Evolutionary conservation across 305 asterid genomes (phyloP), one percentile per base, ranked within the genome.

Genomic region (Fraxinus greggii): DNA sequence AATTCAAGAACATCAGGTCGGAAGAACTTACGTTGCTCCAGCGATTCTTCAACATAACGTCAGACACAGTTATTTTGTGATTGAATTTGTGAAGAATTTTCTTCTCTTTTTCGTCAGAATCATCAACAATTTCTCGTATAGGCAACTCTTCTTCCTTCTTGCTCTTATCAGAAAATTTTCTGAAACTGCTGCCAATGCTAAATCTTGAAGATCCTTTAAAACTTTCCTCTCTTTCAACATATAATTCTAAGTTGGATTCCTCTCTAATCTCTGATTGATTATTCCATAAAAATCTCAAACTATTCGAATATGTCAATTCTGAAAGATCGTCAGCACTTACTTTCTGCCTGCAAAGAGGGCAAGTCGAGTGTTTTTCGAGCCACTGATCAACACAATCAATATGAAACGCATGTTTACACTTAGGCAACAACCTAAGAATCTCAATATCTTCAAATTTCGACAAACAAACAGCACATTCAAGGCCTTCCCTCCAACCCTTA

Each of bases 321-420:
- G 89, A 70, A 48, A 91, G 83, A 84, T 94, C 98, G 2, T 89
- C 94, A 0, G 82, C 79, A 59, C 86, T 73, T 75, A 95, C 86
- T 69, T 83, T 82, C 0, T 81, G 83, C 82, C 99, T 81, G 76
- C 99, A 95, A 40, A 95, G 94, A 0, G 98, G 99, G 45, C 99
- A 95, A 24, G 95, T 94, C 9, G 97, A 86, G 78, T 94, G 97
- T 59, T 90, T 94, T 26, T 92, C 95, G 0, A 94, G 94, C 99
- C 99, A 94, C 80, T 63, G 87, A 56, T 95, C 98, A 74, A 95
- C 93, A 67, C 98, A 95, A 32, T 78, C 89, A 0, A 91, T 86
- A 79, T 95, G 99, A 33, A 95, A 95, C 0, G 93, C 97, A 79
- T 95, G 99, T 54, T 91, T 91, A 84, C 98, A 95, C 21, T 88